Base-by-base conservation (phyloP, 2,329 filamentous ascomycete species). In the Colletotrichum acutatum region DNA sequence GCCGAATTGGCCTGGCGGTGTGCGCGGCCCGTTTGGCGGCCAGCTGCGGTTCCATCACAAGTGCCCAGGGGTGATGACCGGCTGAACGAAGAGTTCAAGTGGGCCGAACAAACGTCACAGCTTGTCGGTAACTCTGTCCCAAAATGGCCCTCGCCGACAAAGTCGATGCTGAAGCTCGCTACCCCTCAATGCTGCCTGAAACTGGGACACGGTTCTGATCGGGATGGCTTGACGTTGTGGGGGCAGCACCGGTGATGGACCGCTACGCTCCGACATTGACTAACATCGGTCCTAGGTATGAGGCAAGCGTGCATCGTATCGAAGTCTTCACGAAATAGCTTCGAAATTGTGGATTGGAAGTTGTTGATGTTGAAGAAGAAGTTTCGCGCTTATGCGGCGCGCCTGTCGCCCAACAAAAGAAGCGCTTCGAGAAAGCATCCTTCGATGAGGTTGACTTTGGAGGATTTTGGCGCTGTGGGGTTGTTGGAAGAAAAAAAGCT, bases 381-480 rank as follows among this genome's bases (percentile, higher is more conserved):
- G 28, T 46, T 34, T 52, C 53, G 54, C 68, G 61, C 46, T 56
- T 64, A 62, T 66, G 66, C 67, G 34, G 57, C 61, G 71, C 71
- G 71, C 32, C 57, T 73, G 49, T 49, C 16, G 60, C 26, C 24
- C 28, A 54, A 26, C 56, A 53, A 12, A 11, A 42, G 68, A 66
- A 61, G 71, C 67, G 67, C 71, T 66, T 60, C 37, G n/a, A 53
- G 59, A n/a, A 58, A 53, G 56, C n/a, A 19, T 49, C n/a, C 26
- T 56, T 42, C 32, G 57, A 61, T 53, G 71, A 67, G 7, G 71
- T 74, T 63, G 68, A 60, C 56, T 30, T 58, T 53, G 61, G 24
- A 63, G 61, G 52, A 62, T 68, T 61, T 72, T 72, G 68, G 71
- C 57, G 61, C 34, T 61, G 62, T 72, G 68, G 68, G 72, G 62